phyloP scores from a whole-genome alignment of 2,329 filamentous ascomycete genomes.

The Xylaria sp. region DNA sequence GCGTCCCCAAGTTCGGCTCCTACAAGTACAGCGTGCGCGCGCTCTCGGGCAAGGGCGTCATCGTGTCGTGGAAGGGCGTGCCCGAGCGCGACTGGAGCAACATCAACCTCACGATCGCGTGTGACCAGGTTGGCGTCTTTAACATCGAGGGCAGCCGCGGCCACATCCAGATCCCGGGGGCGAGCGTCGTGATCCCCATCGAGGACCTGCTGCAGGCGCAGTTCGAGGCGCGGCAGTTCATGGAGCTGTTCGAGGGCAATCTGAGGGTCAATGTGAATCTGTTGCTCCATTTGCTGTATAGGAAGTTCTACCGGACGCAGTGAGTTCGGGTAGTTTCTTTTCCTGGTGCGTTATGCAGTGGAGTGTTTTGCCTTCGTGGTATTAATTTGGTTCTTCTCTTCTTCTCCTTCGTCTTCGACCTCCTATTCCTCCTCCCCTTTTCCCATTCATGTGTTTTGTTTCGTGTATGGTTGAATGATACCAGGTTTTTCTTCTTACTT shows the following conservation, averaged over 20 bases:
- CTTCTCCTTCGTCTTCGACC: not conserved
- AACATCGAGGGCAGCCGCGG: conserved; percentile 85
- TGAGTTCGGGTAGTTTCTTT: conserved; percentile 31
- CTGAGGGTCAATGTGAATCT: conserved; percentile 93
- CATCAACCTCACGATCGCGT: conserved; percentile 89
- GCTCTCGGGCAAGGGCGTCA: conserved; percentile 86
- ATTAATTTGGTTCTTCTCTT: not conserved
- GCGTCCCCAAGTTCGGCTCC: conserved; percentile 93
- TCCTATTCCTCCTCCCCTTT: not conserved
- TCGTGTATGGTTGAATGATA: conserved; percentile 12
- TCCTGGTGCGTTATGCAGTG: not conserved
- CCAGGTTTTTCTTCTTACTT: not conserved
- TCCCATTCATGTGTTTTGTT: conserved; percentile 7
- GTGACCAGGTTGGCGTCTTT: conserved; percentile 91
- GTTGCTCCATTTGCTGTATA: conserved; percentile 92
- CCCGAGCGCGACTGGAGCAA: conserved; percentile 80
- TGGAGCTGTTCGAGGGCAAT: conserved; percentile 83
- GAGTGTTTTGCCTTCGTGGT: conserved; percentile 5
- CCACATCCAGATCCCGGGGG: conserved; percentile 92
- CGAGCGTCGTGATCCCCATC: conserved; percentile 79
- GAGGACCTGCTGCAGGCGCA: conserved; percentile 94
- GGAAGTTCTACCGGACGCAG: conserved; percentile 88
- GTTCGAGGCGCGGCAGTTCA: conserved; percentile 94
- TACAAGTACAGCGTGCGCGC: conserved; percentile 94
- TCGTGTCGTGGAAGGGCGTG: conserved; percentile 87